Conservation (phyloP, 305 asterid species). For the Plantago coronopus region DNA sequence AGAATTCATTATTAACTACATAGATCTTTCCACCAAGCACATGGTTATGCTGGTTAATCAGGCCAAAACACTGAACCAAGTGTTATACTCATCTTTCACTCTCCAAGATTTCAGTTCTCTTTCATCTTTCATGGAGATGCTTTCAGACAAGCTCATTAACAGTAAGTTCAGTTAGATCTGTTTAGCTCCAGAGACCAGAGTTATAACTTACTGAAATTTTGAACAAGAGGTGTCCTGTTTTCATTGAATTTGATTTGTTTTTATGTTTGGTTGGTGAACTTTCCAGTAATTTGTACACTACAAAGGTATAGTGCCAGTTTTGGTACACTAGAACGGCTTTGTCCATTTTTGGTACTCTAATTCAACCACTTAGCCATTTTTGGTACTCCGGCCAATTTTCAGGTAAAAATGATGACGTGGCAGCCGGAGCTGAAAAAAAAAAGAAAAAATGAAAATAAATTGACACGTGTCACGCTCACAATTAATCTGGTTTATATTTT, state of each 20-base stretch:
- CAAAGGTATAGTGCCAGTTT: no score
- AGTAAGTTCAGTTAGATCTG: not conserved
- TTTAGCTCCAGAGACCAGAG: not conserved
- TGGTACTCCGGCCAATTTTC: no score
- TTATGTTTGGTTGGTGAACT: slow-evolving; percentile 31
- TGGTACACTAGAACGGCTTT: no score
- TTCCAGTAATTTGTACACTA: slow-evolving; percentile 37
- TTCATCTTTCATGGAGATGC: slow-evolving; percentile 16
- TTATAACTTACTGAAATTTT: not conserved
- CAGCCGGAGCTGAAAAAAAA: no score
- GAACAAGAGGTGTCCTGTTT: slow-evolving; percentile 4
- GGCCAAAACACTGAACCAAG: slow-evolving; percentile 46
- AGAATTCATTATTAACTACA: slow-evolving; percentile 35
- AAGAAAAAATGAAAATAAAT: no score
- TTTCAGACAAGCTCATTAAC: slow-evolving; percentile 4
- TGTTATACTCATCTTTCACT: not conserved
- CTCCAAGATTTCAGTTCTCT: slow-evolving; percentile 18
- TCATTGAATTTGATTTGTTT: slow-evolving; percentile 6
- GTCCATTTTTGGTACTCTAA: no score
- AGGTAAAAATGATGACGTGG: no score
- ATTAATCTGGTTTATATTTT: no score
- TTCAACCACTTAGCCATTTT: no score
- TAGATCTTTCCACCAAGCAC: slow-evolving; percentile 62
- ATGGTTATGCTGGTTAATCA: slow-evolving; percentile 35
- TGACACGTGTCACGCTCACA: no score